phyloP scores from a whole-genome alignment of 495 filamentous ascomycete species.

The Penicillium dipodomyicola region DNA sequence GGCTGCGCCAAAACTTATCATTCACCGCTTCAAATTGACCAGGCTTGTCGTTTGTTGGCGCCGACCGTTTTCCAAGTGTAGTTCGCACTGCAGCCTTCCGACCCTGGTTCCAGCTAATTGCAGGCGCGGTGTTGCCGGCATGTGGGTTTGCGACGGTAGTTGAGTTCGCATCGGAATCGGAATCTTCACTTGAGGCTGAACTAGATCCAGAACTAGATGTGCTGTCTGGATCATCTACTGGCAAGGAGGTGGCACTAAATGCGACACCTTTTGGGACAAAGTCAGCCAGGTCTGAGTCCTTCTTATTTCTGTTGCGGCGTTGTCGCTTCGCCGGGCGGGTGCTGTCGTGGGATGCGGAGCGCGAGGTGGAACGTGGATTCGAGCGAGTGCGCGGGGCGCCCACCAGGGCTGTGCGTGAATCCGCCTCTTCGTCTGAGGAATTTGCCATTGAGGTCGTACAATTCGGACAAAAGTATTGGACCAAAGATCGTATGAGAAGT shows the following conservation, averaged over 20 bases:
- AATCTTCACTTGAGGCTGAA: slow-evolving; percentile 21
- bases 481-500: not conserved
- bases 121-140: slow-evolving; percentile 29
- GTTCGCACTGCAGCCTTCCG: slow-evolving; percentile 38
- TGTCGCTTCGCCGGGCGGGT: slow-evolving; percentile 33
- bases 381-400: slow-evolving; percentile 29
- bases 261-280: slow-evolving; percentile 41
- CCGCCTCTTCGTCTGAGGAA: slow-evolving; percentile 37
- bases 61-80: slow-evolving; percentile 28
- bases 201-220: slow-evolving; percentile 34
- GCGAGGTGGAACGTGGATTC: slow-evolving; percentile 19
- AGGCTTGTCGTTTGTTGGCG: slow-evolving; percentile 11
- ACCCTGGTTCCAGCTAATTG: slow-evolving; percentile 44
- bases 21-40: slow-evolving; percentile 41
- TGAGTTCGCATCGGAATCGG: slow-evolving; percentile 20
- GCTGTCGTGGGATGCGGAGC: slow-evolving; percentile 26
- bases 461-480: not conserved
- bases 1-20: slow-evolving; percentile 40
- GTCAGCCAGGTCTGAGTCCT: slow-evolving; percentile 30
- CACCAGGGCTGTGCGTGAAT: slow-evolving; percentile 44
- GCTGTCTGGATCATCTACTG: slow-evolving; percentile 38
- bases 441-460: not conserved
- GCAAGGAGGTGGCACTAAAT: slow-evolving; percentile 35
- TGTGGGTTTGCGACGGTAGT: slow-evolving; percentile 22
- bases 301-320: slow-evolving; percentile 26